Conservation (phyloP, 1,284 basidiomycete genomes). For the Cronartium quercuum region DNA sequence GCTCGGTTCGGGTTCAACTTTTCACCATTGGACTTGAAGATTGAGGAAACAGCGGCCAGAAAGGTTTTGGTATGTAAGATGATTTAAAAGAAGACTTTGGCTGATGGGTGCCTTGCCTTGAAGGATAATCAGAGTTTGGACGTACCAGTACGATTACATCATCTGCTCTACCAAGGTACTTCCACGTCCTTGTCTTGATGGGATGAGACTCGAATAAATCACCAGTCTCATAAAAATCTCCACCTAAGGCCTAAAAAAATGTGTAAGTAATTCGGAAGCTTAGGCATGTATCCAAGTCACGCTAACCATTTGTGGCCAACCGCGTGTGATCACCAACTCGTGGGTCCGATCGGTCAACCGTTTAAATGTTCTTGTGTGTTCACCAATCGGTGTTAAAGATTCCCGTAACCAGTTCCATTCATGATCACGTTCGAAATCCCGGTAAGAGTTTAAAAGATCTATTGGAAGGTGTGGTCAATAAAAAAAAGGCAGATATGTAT, state of each 20-base stretch:
- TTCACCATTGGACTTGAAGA: slow-evolving; percentile 49
- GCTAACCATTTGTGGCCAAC: slow-evolving; percentile 57
- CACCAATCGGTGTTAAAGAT: slow-evolving; percentile 45
- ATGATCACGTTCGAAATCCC: slow-evolving; percentile 57
- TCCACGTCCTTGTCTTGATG: slow-evolving; percentile 52
- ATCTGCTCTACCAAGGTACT: slow-evolving; percentile 59
- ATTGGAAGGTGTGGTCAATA: too few relatives aligned
- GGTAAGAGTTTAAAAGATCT: slow-evolving; percentile 56
- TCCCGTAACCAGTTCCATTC: slow-evolving; percentile 59
- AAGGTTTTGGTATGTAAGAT: too few relatives aligned
- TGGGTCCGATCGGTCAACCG: slow-evolving; percentile 54
- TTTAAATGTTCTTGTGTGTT: slow-evolving; percentile 50
- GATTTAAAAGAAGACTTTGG: too few relatives aligned
- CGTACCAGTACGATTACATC: slow-evolving; percentile 55
- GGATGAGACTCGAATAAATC: slow-evolving; percentile 58
- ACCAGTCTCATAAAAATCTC: slow-evolving; percentile 57
- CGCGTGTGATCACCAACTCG: slow-evolving; percentile 57
- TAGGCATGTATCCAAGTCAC: slow-evolving; percentile 47
- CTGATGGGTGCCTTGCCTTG: too few relatives aligned
- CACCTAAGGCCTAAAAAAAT: slow-evolving; percentile 39
- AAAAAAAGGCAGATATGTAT: too few relatives aligned
- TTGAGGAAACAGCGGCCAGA: too few relatives aligned
- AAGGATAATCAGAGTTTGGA: not conserved
- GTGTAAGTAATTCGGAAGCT: slow-evolving; percentile 53
- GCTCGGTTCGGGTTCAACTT: slow-evolving; percentile 1